Conservation (phyloP, 2,329 filamentous ascomycete genomes). For the Myrmaecium sp. region DNA sequence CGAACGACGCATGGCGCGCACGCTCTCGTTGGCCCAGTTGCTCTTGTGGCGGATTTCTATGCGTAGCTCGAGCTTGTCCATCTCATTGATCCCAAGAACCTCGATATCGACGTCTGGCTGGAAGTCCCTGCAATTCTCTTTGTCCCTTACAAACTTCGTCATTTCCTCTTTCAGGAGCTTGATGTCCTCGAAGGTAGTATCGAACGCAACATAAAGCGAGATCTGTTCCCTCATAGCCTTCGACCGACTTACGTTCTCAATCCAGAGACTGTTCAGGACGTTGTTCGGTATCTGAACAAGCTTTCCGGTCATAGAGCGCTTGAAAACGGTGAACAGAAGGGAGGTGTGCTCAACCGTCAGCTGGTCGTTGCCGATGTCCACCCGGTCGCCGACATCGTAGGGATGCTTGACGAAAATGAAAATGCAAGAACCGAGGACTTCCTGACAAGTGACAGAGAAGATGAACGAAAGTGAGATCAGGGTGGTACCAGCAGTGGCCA, state of each 20-base stretch:
- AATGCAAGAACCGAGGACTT: conserved; percentile 95
- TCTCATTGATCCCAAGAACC: conserved; percentile 60
- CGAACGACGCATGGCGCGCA: conserved; percentile 65
- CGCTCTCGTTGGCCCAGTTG: conserved; percentile 49
- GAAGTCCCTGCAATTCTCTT: conserved; percentile 85
- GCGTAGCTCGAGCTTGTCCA: conserved; percentile 74
- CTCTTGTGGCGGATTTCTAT: conserved; percentile 76
- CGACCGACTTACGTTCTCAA: conserved; percentile 84
- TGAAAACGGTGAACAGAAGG: conserved; percentile 82
- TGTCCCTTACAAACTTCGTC: conserved; percentile 62
- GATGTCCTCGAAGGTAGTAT: conserved; percentile 78
- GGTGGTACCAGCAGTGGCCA: conserved; percentile 80
- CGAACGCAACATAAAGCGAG: conserved; percentile 64
- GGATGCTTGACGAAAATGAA: conserved; percentile 98
- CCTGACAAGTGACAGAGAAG: conserved; percentile 80
- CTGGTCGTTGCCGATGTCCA: conserved; percentile 56
- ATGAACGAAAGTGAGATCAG: conserved; percentile 93
- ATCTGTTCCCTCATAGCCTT: conserved; percentile 83
- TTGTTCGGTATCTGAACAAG: conserved; percentile 78
- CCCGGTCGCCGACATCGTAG: conserved; percentile 86
- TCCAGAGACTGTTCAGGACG: conserved; percentile 77
- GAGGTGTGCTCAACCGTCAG: conserved; percentile 89
- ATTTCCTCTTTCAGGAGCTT: conserved; percentile 73
- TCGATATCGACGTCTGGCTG: conserved; percentile 66
- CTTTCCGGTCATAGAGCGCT: conserved; percentile 65